Base-by-base conservation (phyloP, 495 filamentous ascomycete genomes). In the Mytilinidion resinicola region DNA sequence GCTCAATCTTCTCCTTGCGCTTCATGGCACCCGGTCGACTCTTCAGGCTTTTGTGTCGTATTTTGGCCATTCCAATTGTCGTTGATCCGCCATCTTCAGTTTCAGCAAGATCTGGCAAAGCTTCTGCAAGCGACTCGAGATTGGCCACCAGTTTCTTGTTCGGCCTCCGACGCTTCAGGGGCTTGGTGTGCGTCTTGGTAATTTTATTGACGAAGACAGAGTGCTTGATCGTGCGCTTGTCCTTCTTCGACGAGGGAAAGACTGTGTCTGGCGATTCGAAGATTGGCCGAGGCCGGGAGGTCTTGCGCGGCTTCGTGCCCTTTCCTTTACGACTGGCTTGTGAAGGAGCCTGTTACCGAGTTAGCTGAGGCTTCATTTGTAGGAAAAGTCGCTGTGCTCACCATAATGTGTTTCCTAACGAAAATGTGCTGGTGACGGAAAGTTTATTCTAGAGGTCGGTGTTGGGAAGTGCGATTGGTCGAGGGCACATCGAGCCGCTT, bases 21-120 rank as follows among this genome's bases (percentile, higher is more conserved):
- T 90, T 95, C 76, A 89, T 76, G 12, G 89, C 89, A 0, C 92
- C 91, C 0, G 87, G 88, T 51, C 85, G 73, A 52, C 78, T 82
- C 67, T 79, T 85, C 55, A 97, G 63, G 46, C 83, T 89, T 73
- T 84, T 85, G 43, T 85, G 83, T 57, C 82, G 77, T 51, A 88
- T 80, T 60, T 81, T 78, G 51, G 72, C 69, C 17, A 69, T 57
- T 15, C 69, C 65, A 66, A 75, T 67, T 47, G 71, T 62, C 7
- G 55, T 62, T 57, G 73, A 70, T 42, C 66, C 68, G 49, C 66
- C 56, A 36, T 72, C 64, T 1, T 70, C 55, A 14, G 74, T 72
- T 14, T 66, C 67, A n/a, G 69, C 67, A 44, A 80, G 59, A 17
- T 84, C 82, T 2, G 88, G 88, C 14, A 96, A 74, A 0, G 89